Conservation (phyloP, 2,329 filamentous ascomycete genomes). For the Pseudogymnoascus sp. region DNA sequence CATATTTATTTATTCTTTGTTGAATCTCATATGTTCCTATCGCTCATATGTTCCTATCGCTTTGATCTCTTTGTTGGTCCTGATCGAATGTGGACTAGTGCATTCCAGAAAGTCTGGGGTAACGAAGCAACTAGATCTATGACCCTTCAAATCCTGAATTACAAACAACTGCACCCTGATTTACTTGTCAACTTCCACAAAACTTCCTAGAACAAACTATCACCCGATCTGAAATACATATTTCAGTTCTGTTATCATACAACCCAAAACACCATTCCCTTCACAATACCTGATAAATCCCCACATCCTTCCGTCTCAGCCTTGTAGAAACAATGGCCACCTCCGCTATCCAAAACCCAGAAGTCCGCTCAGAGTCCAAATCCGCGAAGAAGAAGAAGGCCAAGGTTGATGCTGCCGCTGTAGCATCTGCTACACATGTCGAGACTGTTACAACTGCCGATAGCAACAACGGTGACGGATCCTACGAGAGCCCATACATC, state of each 20-base stretch:
- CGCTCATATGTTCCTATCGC: background rate
- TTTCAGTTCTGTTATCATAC: conserved; percentile 4
- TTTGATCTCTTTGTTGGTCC: background rate
- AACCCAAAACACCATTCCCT: background rate
- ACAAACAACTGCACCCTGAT: conserved; percentile 5
- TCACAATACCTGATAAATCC: background rate
- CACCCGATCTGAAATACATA: background rate
- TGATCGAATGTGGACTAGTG: background rate
- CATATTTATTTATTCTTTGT: background rate
- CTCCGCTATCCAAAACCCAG: conserved; percentile 53
- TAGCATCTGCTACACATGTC: conserved; percentile 32
- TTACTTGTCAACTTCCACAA: background rate
- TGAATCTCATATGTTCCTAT: background rate
- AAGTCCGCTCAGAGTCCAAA: conserved; percentile 54
- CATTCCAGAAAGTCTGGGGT: conserved; percentile 5
- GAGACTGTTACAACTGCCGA: conserved; percentile 38
- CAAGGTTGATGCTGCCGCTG: conserved; percentile 42
- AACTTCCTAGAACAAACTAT: background rate
- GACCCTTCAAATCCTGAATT: conserved; percentile 5
- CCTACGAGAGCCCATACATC: conserved; percentile 67
- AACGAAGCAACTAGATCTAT: conserved; percentile 7
- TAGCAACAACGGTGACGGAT: conserved; percentile 39
- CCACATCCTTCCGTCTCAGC: background rate
- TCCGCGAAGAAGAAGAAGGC: conserved; percentile 61
- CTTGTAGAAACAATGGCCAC: conserved; percentile 48